Base-by-base conservation (phyloP, 2,329 filamentous ascomycete species). In the Pezicula carpinea region DNA sequence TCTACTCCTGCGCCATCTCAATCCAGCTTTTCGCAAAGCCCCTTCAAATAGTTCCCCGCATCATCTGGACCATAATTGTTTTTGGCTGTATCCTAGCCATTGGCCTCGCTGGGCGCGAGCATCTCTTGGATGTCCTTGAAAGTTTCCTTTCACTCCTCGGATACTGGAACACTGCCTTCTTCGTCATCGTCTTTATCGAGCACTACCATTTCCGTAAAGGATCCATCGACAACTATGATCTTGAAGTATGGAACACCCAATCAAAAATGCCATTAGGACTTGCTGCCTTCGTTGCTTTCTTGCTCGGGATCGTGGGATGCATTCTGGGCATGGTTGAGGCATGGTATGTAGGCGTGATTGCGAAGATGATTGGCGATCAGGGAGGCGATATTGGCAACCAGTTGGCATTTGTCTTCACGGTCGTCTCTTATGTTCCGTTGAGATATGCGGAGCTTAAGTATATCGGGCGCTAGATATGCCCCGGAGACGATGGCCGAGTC, bases 311-410 rank as follows among this genome's bases (percentile, higher is more conserved):
- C 6, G 68, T 64, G 6, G 73, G 69, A 17, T 79, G 75, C 65
- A 66, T 77, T 18, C 65, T 82, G 57, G 79, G 78, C 1, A 82
- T 83, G 78, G 70, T 69, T 39, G 72, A 80, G 63, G 79, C 74
- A 0, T 80, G 74, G 71, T 79, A 73, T 54, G 63, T 74, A 18
- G 76, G 75, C 0, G 64, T 66, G 2, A 52, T 77, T 42, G 73
- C 68, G 1, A 60, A 56, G 34, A 58, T 64, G 51, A 75, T 77
- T 49, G 71, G 72, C 4, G 60, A 63, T 0, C 50, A 55, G 33
- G 71, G 71, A 15, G 73, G 72, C 8, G 74, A 77, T 57, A 61
- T 77, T 39, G 74, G 73, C 6, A 79, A 80, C 54, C 66, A 80
- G 66, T 65, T 81, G 41, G 66, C 74, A 0, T 68, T 80, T 38